These are phyloP conservation scores for Trichoderma simmonsii DNA, from an alignment of 2,329 filamentous ascomycete species.

Conservation along the genomic window DNA sequence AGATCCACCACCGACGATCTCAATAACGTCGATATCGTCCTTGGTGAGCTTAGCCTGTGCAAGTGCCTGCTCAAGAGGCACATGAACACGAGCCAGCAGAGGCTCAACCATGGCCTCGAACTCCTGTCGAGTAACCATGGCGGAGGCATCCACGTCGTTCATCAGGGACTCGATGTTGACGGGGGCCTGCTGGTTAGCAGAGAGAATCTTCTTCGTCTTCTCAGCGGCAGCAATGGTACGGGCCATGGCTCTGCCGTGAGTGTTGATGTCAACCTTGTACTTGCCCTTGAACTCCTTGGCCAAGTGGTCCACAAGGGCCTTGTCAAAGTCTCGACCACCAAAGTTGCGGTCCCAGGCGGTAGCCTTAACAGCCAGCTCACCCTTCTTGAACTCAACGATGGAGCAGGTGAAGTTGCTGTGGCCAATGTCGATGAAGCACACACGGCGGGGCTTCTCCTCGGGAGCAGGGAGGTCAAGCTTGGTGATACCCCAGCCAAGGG, in stretches of 20 bases:
- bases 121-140: slow-evolving; percentile 90
- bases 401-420: slow-evolving; percentile 95
- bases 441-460: slow-evolving; percentile 88
- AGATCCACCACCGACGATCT: slow-evolving; percentile 91
- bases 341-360: slow-evolving; percentile 95
- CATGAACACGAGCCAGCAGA: slow-evolving; percentile 68
- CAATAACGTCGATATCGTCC: slow-evolving; percentile 89
- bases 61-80: slow-evolving; percentile 84
- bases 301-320: slow-evolving; percentile 90
- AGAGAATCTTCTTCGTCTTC: slow-evolving; percentile 98
- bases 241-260: slow-evolving; percentile 83
- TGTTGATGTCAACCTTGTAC: slow-evolving; percentile 93
- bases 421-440: slow-evolving; percentile 91
- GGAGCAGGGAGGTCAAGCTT: slow-evolving; percentile 86
- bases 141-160: slow-evolving; percentile 90
- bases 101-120: slow-evolving; percentile 88
- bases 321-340: slow-evolving; percentile 95
- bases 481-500: slow-evolving; percentile 95
- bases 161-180: slow-evolving; percentile 98
- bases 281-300: slow-evolving; percentile 95
- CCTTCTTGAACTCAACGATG: slow-evolving; percentile 95
- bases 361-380: slow-evolving; percentile 88
- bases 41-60: slow-evolving; percentile 87
- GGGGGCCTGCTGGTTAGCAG: slow-evolving; percentile 87
- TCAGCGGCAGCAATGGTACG: slow-evolving; percentile 86